Evolutionary conservation across 768 basidiomycete genomes (phyloP), one percentile per base, ranked within the genome.

Genomic region (Crucibulum laeve): DNA sequence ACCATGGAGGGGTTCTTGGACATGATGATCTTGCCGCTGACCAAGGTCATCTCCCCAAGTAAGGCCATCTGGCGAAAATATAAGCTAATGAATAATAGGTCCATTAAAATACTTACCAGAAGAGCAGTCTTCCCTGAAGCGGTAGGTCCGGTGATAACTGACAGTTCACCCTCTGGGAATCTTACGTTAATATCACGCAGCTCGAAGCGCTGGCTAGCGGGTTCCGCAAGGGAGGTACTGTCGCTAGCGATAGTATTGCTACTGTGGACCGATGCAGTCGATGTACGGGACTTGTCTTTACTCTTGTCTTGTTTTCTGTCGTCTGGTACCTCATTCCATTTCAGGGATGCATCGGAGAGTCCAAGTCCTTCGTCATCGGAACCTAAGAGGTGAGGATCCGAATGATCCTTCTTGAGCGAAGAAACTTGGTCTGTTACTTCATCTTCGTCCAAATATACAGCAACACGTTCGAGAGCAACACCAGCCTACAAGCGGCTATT

Each of bases 41-140:
- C 53, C 8, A 74, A 59, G 0, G 83, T 82, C 76, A 90, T 73
- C 57, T 88, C 87, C 15, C 86, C 85, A 1, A 87, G 70, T 8
- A 84, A 62, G 3, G 84, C 82, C 79, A 84, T 77, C 82, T 84
- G 44, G 6, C 30, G 22, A 2, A 15, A 8, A 32, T 28, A 8
- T 13, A 14, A 13, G 14, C 7, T 13, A 18, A 30, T 10, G 17
- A 14, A 32, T 7, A 14, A 11, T 11, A 30, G 7, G 39, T 34
- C 15, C 42, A 24, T 39, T 30, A 30, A 11, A 22, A 7, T 2
- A 60, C 77, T 26, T 51, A 82, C 82, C 42, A 91, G 69, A 1
- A 91, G 61, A 0, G 89, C 87, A 0, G 84, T 88, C 66, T 93
- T 93, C 1, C 90, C 90, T 32, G 80, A 80, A 4, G 87, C 90